These are phyloP conservation scores for Starmerella apicola DNA, from an alignment of 805 yeast genomes.

Conservation along the genomic window DNA sequence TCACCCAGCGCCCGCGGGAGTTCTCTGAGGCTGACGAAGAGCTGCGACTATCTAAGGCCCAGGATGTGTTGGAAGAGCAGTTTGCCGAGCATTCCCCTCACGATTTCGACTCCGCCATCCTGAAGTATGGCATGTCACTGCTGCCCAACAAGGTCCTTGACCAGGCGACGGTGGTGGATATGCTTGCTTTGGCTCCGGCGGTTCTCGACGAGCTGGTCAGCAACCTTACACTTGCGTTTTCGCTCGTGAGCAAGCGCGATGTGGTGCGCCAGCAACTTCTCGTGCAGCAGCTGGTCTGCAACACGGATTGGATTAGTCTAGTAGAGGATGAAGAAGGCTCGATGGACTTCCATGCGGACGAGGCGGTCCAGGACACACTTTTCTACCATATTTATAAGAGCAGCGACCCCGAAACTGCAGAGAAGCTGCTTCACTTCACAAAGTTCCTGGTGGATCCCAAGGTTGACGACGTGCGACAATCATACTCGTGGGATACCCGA, in stretches of 20 bases:
- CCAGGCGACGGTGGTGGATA: slow-evolving; percentile 10
- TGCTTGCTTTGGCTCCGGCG: slow-evolving; percentile 14
- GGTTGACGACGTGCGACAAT: background rate
- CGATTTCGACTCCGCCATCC: background rate
- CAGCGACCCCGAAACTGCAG: background rate
- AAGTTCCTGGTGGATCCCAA: background rate
- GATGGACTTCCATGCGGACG: background rate
- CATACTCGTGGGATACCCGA: slow-evolving; percentile 6
- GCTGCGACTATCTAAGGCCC: slow-evolving; percentile 8
- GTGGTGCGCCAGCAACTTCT: slow-evolving; percentile 10
- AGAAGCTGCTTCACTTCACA: slow-evolving; percentile 3
- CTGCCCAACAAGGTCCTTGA: slow-evolving; percentile 1
- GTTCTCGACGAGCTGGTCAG: slow-evolving; percentile 3
- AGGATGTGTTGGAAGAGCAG: slow-evolving; percentile 6
- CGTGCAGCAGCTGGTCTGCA: slow-evolving; percentile 13
- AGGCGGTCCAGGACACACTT: slow-evolving; percentile 6
- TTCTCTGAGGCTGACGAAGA: slow-evolving; percentile 3
- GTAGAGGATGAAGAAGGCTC: background rate
- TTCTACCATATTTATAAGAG: slow-evolving; percentile 6
- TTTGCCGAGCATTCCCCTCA: background rate
- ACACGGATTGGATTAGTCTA: slow-evolving; percentile 13
- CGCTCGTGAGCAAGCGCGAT: slow-evolving; percentile 8
- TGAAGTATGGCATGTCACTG: slow-evolving; percentile 2
- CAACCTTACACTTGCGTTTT: slow-evolving; percentile 9
- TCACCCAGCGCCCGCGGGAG: background rate